Evolutionary conservation across 2,329 filamentous ascomycete genomes (phyloP).

Genomic region (Xylaria sp.): DNA sequence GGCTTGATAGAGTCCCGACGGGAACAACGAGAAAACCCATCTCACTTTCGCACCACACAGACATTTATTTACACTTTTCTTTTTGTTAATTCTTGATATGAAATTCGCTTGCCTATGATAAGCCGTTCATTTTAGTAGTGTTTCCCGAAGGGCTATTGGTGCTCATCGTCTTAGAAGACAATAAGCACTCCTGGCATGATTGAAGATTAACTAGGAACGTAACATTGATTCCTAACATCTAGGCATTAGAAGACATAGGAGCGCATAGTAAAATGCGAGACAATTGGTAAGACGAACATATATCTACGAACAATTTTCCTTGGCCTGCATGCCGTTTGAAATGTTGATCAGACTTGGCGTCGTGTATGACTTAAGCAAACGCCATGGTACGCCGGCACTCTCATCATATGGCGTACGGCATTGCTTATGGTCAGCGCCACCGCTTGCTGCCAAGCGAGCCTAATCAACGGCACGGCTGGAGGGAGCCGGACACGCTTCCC

Average conservation of each 20-base stretch:
- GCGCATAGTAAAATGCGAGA: background rate
- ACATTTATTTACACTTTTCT: background rate
- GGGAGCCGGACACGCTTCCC: constrained; percentile 7
- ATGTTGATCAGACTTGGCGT: constrained; percentile 26
- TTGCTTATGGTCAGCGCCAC: constrained; percentile 3
- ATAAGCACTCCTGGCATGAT: background rate
- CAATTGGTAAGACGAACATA: constrained; percentile 9
- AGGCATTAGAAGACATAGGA: background rate
- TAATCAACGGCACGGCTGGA: constrained; percentile 17
- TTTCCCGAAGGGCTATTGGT: background rate
- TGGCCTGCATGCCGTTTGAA: constrained; percentile 24
- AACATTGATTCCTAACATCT: constrained; percentile 15
- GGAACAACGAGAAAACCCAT: background rate
- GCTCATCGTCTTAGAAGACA: background rate
- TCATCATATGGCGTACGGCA: background rate
- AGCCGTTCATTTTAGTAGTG: background rate
- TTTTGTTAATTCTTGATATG: too few species aligned
- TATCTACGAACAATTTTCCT: constrained; percentile 3
- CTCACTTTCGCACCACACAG: background rate
- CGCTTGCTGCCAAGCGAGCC: background rate
- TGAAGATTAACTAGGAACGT: background rate
- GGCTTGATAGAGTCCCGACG: background rate
- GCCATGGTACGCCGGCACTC: background rate
- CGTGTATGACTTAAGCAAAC: background rate
- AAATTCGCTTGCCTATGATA: background rate